Evolutionary conservation across 1,139 yeast species (phyloP).

Genomic region (Suhomyces anneliseae): DNA sequence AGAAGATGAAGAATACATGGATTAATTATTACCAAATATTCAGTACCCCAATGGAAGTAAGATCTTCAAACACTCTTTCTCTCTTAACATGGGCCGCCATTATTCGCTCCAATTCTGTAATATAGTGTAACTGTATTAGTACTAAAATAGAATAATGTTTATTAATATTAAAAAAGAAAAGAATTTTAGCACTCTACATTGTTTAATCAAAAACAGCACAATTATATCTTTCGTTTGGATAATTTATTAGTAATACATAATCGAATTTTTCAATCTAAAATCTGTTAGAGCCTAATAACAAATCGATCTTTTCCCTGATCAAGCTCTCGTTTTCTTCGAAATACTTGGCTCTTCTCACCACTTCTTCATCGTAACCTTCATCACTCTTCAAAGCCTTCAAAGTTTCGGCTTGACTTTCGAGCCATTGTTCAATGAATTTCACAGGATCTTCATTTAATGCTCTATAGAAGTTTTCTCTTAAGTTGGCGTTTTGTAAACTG

Average conservation of each 20-base stretch:
- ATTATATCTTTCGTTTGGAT: not conserved
- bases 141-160: not conserved
- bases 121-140: constrained; percentile 3
- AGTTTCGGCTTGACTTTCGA: constrained; percentile 72
- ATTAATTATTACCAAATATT: constrained; percentile 2
- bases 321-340: constrained; percentile 69
- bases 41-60: too few species aligned
- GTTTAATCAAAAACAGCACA: not conserved
- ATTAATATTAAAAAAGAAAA: too few species aligned
- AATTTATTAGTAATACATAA: constrained; percentile 9
- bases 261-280: constrained; percentile 14
- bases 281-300: constrained; percentile 51
- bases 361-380: constrained; percentile 87
- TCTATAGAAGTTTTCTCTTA: constrained; percentile 59
- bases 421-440: constrained; percentile 69
- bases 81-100: too few species aligned
- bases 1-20: constrained; percentile 15
- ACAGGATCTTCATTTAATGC: constrained; percentile 77
- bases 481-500: constrained; percentile 58
- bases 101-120: constrained; percentile 6
- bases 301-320: constrained; percentile 72
- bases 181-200: too few species aligned
- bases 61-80: not conserved
- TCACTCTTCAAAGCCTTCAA: constrained; percentile 79
- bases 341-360: constrained; percentile 78